Conservation (phyloP, 1,284 basidiomycete genomes). For the Pterulicium gracile region DNA sequence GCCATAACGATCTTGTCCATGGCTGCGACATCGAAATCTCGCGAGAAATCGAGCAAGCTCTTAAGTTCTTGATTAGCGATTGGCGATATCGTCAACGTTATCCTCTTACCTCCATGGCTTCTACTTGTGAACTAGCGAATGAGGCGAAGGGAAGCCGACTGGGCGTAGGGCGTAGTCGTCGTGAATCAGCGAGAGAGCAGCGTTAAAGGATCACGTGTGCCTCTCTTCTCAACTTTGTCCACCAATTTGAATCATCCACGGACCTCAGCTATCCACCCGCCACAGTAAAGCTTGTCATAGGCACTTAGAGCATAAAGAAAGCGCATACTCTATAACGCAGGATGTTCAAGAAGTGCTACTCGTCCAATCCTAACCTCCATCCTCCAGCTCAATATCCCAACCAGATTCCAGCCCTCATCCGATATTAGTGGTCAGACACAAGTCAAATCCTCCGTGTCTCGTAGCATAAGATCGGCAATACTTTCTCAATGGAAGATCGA, state of each 20-base stretch:
- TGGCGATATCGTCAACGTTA: not conserved
- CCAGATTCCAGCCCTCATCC: slow-evolving; percentile 79
- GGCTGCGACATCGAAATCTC: slow-evolving; percentile 75
- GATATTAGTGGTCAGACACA: slow-evolving; percentile 92
- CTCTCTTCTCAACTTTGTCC: no score
- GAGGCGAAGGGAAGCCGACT: not conserved
- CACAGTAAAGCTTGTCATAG: no score
- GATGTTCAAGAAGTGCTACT: slow-evolving; percentile 55
- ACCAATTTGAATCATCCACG: no score
- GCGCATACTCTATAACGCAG: slow-evolving; percentile 5
- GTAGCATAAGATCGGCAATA: slow-evolving; percentile 75
- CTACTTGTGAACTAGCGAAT: not conserved
- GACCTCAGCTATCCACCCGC: no score
- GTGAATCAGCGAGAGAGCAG: not conserved
- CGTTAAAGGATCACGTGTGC: no score
- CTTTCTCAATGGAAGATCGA: slow-evolving; percentile 82
- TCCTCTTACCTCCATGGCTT: slow-evolving; percentile 2
- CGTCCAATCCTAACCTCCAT: slow-evolving; percentile 11
- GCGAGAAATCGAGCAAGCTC: slow-evolving; percentile 81
- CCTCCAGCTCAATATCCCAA: slow-evolving; percentile 9
- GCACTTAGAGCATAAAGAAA: no score
- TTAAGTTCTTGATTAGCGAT: slow-evolving; percentile 18
- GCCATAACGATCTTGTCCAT: slow-evolving; percentile 82
- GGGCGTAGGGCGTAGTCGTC: not conserved
- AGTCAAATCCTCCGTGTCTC: slow-evolving; percentile 90